These are phyloP conservation scores for Pulveroboletus ravenelii DNA, from an alignment of 768 basidiomycete species.

Conservation along the genomic window DNA sequence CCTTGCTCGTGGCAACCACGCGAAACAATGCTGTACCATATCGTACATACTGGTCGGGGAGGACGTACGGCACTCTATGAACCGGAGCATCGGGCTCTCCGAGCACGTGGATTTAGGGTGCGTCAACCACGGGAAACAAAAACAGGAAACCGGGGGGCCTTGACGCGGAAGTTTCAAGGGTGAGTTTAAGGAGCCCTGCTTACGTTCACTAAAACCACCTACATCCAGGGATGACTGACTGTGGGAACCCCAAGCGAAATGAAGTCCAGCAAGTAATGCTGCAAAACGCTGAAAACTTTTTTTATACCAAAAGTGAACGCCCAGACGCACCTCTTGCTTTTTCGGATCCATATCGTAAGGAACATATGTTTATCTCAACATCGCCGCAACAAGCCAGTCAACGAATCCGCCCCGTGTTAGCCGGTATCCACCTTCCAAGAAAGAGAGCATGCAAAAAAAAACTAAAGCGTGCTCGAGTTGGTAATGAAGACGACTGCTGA, in stretches of 20 bases:
- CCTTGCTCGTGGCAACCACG: conserved; percentile 18
- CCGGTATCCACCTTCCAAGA: background rate
- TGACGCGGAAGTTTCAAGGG: no score
- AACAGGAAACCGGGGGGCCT: background rate
- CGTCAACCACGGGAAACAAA: background rate
- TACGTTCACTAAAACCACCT: background rate
- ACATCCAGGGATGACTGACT: conserved; percentile 5
- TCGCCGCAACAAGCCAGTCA: background rate
- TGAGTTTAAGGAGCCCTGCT: background rate
- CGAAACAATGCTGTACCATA: conserved; percentile 12
- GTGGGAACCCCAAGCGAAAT: conserved; percentile 3
- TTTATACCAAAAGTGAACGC: background rate
- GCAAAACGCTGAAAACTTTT: background rate
- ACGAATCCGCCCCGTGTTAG: background rate
- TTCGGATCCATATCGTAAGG: background rate
- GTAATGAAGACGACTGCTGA: background rate
- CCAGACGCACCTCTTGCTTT: background rate
- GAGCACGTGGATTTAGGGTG: conserved; percentile 2
- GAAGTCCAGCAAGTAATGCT: background rate
- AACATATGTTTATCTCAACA: background rate
- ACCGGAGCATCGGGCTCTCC: background rate
- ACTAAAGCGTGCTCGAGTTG: background rate
- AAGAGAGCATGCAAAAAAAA: background rate
- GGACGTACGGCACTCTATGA: background rate
- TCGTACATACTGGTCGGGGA: background rate